Evolutionary conservation across 805 yeast genomes (phyloP), one percentile per base, ranked within the genome.

Genomic region (Clavispora carvajalis): DNA sequence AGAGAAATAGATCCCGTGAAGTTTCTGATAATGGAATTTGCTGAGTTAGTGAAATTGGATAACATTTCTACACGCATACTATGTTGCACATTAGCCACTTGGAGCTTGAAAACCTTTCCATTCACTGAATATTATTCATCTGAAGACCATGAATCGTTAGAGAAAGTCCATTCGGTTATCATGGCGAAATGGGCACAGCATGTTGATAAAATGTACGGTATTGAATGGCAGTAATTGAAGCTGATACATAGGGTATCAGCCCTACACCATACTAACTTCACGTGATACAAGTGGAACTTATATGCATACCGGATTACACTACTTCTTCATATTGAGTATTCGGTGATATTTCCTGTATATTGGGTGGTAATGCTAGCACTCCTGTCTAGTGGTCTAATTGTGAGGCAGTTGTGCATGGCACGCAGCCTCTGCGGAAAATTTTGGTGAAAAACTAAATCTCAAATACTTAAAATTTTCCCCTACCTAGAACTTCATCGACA

Each of bases 31-130:
- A 28, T 17, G 5, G 41, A 39, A 7, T 34, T 63, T n/a, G 45
- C 52, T 13, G 40, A 38, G 1, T 31, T 49, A 16, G 45, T 58
- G 0, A 26, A 40, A 5, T 40, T 42, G 2, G 62, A 59, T 7
- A 41, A 42, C 4, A 46, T 65, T 3, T 51, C 69, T 6, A 52
- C 55, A 3, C 44, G 71, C 35, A 58, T 65, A 5, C 39, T 67
- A 8, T 63, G 69, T 46, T 57, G 67, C 34, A 48, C 58, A 8
- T 36, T 67, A 21, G 71, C 68, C 5, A 33, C 63, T 17, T 68
- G 71, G 70, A 67, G 66, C 37, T 39, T 68, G 5, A 8, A 15
- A 15, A 28, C 15, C 19, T 15, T 8, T 5, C 19, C 31, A 3
- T 28, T 15, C 10, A 7, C 19, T 10, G 12, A 15, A 7, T 29